phyloP scores from a whole-genome alignment of 2,329 filamentous ascomycete genomes.

The Escovopsis sp. region DNA sequence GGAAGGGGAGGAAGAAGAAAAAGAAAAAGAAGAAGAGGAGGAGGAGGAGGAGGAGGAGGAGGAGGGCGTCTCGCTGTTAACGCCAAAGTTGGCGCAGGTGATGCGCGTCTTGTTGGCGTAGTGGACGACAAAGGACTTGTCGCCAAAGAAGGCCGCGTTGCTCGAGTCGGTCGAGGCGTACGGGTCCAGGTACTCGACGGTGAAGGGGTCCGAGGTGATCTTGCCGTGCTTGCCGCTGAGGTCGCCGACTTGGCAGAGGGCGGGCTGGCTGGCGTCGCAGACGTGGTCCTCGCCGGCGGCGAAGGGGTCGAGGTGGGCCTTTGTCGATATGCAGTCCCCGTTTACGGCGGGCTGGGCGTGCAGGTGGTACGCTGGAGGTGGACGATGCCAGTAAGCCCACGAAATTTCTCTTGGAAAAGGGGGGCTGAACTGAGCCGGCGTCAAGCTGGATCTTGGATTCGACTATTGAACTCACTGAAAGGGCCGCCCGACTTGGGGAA shows the following conservation, averaged over 20 bases:
- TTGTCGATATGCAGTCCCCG: conserved; percentile 58
- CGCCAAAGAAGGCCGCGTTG: conserved; percentile 44
- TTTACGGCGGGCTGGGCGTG: conserved; percentile 46
- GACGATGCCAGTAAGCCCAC: too few species aligned
- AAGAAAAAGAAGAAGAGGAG: too few species aligned
- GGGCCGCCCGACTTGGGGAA: conserved; percentile 42
- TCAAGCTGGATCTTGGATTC: too few species aligned
- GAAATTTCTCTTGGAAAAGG: too few species aligned
- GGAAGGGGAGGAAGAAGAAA: neutral
- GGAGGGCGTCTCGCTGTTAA: conserved; percentile 3
- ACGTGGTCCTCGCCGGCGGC: conserved; percentile 44
- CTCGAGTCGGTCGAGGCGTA: conserved; percentile 40
- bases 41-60: neutral
- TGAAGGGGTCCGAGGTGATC: conserved; percentile 36
- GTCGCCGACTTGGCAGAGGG: conserved; percentile 64
- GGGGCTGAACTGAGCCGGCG: neutral
- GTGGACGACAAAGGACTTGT: conserved; percentile 50
- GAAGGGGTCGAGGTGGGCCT: conserved; percentile 58
- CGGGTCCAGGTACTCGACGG: conserved; percentile 36
- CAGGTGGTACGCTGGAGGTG: conserved; percentile 50
- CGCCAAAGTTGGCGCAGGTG: conserved; percentile 47
- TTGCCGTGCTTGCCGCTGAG: conserved; percentile 59
- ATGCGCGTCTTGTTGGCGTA: conserved; percentile 49
- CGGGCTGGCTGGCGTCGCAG: conserved; percentile 42
- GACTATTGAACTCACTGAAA: conserved; percentile 33